Conservation (phyloP, 768 basidiomycete genomes). For the Candolleomyces aberdarensis region DNA sequence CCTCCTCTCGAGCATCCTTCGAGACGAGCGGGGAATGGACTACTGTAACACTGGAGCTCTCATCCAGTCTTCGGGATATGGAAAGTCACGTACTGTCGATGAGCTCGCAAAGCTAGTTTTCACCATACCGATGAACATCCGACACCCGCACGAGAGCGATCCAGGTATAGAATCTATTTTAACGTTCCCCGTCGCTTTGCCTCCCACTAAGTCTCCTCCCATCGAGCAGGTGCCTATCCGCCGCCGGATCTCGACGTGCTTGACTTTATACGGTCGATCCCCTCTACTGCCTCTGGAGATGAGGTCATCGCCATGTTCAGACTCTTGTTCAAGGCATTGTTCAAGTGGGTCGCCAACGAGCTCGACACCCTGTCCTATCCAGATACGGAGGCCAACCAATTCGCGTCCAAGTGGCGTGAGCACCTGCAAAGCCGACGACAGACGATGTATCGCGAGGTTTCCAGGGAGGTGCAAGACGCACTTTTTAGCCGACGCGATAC, state of each 20-base stretch:
- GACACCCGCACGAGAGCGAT: background rate
- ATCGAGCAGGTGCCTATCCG: background rate
- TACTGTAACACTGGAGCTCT: background rate
- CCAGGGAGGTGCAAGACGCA: too few relatives aligned
- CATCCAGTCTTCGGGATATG: background rate
- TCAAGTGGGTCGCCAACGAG: background rate
- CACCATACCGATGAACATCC: background rate
- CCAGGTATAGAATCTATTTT: background rate
- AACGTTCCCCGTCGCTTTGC: background rate
- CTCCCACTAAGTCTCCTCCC: background rate
- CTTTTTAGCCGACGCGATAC: too few relatives aligned
- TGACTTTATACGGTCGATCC: background rate
- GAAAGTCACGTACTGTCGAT: background rate
- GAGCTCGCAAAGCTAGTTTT: background rate
- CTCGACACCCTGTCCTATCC: background rate
- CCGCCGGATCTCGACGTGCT: background rate
- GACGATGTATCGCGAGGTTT: too few relatives aligned
- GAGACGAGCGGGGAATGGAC: background rate
- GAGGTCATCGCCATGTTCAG: background rate
- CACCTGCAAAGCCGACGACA: background rate
- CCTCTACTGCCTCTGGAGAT: background rate
- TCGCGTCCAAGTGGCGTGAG: background rate
- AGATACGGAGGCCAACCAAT: background rate
- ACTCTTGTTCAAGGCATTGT: background rate
- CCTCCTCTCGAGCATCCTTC: background rate